Conservation (phyloP, 2,329 filamentous ascomycete genomes). For the Xylaria sp. region DNA sequence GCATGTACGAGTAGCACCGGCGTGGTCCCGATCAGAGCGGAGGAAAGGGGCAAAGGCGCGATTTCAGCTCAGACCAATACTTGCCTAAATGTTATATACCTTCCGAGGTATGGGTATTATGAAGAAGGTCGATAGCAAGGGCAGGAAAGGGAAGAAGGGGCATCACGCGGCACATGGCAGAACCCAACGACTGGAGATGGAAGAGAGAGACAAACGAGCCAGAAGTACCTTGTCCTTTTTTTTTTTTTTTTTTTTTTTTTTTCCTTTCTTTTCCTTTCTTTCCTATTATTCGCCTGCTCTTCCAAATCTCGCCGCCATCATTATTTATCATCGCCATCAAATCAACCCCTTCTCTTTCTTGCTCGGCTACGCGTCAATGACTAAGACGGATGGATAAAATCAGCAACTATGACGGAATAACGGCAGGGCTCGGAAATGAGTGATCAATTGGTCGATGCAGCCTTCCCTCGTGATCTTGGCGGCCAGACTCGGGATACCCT, state of each 20-base stretch:
- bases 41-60: conserved; percentile 26
- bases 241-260: background rate
- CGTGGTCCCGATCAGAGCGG: conserved; percentile 26
- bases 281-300: background rate
- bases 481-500: conserved; percentile 17
- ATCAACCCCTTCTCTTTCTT: background rate
- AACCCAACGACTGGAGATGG: background rate
- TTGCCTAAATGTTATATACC: conserved; percentile 8
- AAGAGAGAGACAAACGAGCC: conserved; percentile 10
- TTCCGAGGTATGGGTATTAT: conserved; percentile 7
- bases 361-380: conserved; percentile 31
- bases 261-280: background rate
- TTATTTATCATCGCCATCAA: conserved; percentile 24
- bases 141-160: background rate
- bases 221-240: background rate
- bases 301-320: conserved; percentile 24
- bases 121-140: background rate
- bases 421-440: conserved; percentile 39
- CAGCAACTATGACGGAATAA: conserved; percentile 29
- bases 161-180: background rate
- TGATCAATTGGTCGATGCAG: conserved; percentile 31
- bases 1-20: conserved; percentile 17
- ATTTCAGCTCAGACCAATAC: conserved; percentile 35
- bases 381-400: conserved; percentile 31
- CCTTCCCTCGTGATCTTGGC: conserved; percentile 33